Percentiles rank a stretch among this genome's conserved stretches.
Conservation (phyloP, 202 grass and related monocot genomes). For the Miscanthus sacchariflorus region DNA sequence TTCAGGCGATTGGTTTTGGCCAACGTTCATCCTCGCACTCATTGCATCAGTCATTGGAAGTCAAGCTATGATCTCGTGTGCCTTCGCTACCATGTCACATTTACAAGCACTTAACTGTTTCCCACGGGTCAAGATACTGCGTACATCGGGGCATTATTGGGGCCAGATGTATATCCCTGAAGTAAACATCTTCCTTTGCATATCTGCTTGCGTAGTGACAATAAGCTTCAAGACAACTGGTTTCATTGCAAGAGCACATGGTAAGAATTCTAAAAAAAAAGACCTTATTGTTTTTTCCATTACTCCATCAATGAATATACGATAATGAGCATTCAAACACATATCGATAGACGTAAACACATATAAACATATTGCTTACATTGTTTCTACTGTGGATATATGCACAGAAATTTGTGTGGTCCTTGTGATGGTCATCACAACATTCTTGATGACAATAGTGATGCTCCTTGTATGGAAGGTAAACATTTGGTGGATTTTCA, state of each 20-base stretch:
- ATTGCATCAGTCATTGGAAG: conserved; percentile 54
- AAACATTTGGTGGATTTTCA: conserved; percentile 50
- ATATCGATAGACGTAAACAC: neutral
- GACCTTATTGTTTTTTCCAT: neutral
- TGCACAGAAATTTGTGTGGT: conserved; percentile 60
- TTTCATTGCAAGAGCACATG: conserved; percentile 65
- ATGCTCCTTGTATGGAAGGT: conserved; percentile 66
- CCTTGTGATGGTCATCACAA: conserved; percentile 69
- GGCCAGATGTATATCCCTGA: conserved; percentile 65
- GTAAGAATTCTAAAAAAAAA: conserved; percentile 21
- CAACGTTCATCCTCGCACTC: conserved; percentile 55
- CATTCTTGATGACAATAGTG: conserved; percentile 56
- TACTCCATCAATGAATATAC: neutral
- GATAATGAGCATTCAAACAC: neutral
- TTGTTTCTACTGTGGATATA: neutral
- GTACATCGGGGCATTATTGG: conserved; percentile 53
- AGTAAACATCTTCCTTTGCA: conserved; percentile 62
- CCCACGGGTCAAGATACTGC: conserved; percentile 60
- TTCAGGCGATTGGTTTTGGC: conserved; percentile 59
- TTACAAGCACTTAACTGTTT: conserved; percentile 64
- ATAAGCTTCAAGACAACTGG: conserved; percentile 53
- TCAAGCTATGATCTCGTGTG: conserved; percentile 68
- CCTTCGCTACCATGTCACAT: conserved; percentile 65
- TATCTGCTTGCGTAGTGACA: conserved; percentile 44
- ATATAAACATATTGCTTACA: neutral